A percentile compares a stretch with the other conserved stretches of the same genome.
Conservation (phyloP, 1,139 yeast species). For the Kazachstania sp. region DNA sequence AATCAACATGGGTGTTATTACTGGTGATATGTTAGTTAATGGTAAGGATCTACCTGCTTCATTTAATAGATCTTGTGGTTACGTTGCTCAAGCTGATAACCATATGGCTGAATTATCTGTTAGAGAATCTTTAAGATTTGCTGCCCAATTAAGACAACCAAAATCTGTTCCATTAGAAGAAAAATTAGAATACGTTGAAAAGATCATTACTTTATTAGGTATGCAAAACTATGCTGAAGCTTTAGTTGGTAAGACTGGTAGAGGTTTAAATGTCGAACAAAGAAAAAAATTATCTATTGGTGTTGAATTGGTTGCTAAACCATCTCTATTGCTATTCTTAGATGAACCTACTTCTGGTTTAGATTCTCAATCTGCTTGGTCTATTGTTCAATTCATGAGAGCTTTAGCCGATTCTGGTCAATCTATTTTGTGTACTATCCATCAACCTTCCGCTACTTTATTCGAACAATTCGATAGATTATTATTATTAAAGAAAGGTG, state of each 20-base stretch:
- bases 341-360: slow-evolving; percentile 50
- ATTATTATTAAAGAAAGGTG: slow-evolving; percentile 40
- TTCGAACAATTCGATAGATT: slow-evolving; percentile 43
- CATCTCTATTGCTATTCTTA: slow-evolving; percentile 40
- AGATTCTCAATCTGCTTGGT: slow-evolving; percentile 48
- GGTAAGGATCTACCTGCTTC: slow-evolving; percentile 39
- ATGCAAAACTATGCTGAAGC: slow-evolving; percentile 60
- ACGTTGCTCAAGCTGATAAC: slow-evolving; percentile 52
- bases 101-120: slow-evolving; percentile 44
- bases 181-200: slow-evolving; percentile 51
- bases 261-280: slow-evolving; percentile 32
- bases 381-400: slow-evolving; percentile 40
- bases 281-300: slow-evolving; percentile 46
- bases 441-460: slow-evolving; percentile 51
- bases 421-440: slow-evolving; percentile 48
- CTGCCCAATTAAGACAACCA: slow-evolving; percentile 42
- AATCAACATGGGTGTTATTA: slow-evolving; percentile 42
- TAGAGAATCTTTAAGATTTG: slow-evolving; percentile 43
- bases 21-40: slow-evolving; percentile 49
- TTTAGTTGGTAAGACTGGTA: slow-evolving; percentile 46
- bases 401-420: slow-evolving; percentile 44
- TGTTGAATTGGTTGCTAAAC: slow-evolving; percentile 45
- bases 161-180: slow-evolving; percentile 40
- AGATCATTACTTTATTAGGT: slow-evolving; percentile 46
- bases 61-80: slow-evolving; percentile 48